A percentile compares a stretch with the other conserved stretches of the same genome.
Evolutionary conservation across 1,284 basidiomycete genomes (phyloP).

Genomic region (Trichosporon sp.): DNA sequence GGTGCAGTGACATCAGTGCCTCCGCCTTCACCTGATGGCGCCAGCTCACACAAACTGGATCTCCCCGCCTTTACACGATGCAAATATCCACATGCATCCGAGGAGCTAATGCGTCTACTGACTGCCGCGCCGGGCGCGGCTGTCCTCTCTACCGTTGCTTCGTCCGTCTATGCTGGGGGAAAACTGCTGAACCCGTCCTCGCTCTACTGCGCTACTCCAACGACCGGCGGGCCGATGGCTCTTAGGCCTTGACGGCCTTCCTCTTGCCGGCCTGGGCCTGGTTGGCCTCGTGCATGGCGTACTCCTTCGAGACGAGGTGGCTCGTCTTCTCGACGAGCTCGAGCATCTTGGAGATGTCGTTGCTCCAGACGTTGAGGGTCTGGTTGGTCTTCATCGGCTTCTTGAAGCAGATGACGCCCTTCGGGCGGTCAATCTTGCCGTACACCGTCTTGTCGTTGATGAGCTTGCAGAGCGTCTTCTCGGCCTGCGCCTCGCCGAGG

Average conservation of each 20-base stretch:
- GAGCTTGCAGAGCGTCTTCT: constrained; percentile 78
- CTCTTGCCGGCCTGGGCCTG: constrained; percentile 16
- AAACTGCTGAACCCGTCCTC: constrained; percentile 1
- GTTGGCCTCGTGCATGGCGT: constrained; percentile 48
- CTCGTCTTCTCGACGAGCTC: constrained; percentile 54
- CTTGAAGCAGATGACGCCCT: constrained; percentile 82
- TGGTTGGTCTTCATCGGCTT: constrained; percentile 72
- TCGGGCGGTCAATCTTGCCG: constrained; percentile 87
- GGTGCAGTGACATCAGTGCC: too few relatives aligned
- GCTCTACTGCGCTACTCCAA: neutral
- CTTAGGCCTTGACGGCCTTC: constrained; percentile 28
- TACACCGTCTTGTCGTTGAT: constrained; percentile 88
- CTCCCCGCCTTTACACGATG: neutral
- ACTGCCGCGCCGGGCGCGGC: neutral
- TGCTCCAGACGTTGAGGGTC: constrained; percentile 94
- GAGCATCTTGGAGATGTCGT: constrained; percentile 81
- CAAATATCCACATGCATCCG: constrained; percentile 9
- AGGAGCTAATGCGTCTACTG: neutral
- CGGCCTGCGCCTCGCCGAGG: constrained; percentile 73
- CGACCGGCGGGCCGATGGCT: neutral
- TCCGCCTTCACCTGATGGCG: too few relatives aligned
- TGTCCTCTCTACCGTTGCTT: neutral
- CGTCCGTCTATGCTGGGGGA: neutral
- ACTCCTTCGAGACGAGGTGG: constrained; percentile 54
- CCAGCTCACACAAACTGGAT: neutral